These are phyloP conservation scores for Aspergillus sp. DNA, from an alignment of 2,329 filamentous ascomycete genomes.

Conservation along the genomic window DNA sequence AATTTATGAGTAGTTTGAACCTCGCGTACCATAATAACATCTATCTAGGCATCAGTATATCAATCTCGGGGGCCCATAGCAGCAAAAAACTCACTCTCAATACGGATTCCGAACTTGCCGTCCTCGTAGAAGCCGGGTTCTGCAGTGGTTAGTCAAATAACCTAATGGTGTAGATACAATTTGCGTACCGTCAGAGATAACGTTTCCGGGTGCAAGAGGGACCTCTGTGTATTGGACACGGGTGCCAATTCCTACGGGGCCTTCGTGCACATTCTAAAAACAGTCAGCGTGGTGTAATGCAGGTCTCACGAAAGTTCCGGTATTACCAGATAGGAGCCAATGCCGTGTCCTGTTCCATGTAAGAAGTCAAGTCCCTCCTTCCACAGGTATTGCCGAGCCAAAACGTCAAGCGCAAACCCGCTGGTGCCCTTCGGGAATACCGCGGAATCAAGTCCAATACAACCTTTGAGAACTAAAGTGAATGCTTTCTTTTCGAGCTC, in stretches of 20 bases:
- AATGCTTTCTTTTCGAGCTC: constrained; percentile 84
- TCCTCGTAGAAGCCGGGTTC: constrained; percentile 98
- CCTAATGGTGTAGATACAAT: not conserved
- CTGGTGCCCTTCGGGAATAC: constrained; percentile 94
- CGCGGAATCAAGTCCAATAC: constrained; percentile 82
- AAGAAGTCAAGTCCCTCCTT: constrained; percentile 90
- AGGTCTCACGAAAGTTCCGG: not conserved
- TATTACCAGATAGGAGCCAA: constrained; percentile 76
- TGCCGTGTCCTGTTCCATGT: constrained; percentile 93
- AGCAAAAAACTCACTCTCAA: constrained; percentile 63
- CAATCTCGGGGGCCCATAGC: not conserved
- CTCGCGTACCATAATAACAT: constrained; percentile 87
- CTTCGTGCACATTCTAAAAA: constrained; percentile 82
- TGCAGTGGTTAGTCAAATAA: constrained; percentile 22
- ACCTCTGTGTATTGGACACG: constrained; percentile 90
- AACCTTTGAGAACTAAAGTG: constrained; percentile 90
- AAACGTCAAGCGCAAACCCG: constrained; percentile 82
- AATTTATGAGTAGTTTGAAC: constrained; percentile 84
- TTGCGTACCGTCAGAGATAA: constrained; percentile 71
- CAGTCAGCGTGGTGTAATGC: constrained; percentile 18
- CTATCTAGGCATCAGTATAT: constrained; percentile 26
- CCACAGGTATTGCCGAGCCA: constrained; percentile 92
- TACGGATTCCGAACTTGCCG: constrained; percentile 88
- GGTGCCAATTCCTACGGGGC: constrained; percentile 93
- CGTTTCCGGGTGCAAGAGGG: constrained; percentile 83